Conservation (phyloP, 116 monocot species). For the Posidonia oceanica region DNA sequence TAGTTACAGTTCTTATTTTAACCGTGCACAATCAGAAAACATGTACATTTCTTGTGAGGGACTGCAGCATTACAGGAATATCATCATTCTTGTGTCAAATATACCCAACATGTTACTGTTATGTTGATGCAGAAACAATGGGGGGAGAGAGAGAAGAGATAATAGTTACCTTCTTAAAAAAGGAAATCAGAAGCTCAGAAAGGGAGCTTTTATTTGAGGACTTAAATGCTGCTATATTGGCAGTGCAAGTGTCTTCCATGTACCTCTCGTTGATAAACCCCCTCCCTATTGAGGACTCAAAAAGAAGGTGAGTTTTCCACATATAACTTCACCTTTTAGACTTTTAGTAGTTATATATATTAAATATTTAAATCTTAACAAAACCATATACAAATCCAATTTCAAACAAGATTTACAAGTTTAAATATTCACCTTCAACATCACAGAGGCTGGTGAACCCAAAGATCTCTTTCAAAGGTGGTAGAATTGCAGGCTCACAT, state of each 20-base stretch:
- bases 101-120: too few species aligned
- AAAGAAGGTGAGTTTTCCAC: background rate
- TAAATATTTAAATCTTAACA: background rate
- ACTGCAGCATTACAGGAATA: too few species aligned
- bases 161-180: slow-evolving; percentile 3
- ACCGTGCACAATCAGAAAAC: too few species aligned
- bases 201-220: slow-evolving; percentile 2
- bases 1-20: too few species aligned
- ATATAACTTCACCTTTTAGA: background rate
- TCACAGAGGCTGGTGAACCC: slow-evolving; percentile 34
- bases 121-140: too few species aligned
- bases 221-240: background rate
- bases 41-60: too few species aligned
- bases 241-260: background rate
- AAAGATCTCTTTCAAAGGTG: slow-evolving; percentile 59
- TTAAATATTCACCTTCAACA: slow-evolving; percentile 24
- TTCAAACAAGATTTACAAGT: background rate
- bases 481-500: slow-evolving; percentile 72
- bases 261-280: background rate
- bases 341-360: background rate
- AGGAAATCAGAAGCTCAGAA: slow-evolving; percentile 10
- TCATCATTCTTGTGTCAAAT: too few species aligned
- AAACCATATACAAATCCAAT: too few species aligned
- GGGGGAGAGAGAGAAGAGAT: background rate
- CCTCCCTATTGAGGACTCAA: background rate